Evolutionary conservation across 2,329 filamentous ascomycete species (phyloP), one percentile per base, ranked within the genome.

Genomic region (Trichoderma guizhouense): DNA sequence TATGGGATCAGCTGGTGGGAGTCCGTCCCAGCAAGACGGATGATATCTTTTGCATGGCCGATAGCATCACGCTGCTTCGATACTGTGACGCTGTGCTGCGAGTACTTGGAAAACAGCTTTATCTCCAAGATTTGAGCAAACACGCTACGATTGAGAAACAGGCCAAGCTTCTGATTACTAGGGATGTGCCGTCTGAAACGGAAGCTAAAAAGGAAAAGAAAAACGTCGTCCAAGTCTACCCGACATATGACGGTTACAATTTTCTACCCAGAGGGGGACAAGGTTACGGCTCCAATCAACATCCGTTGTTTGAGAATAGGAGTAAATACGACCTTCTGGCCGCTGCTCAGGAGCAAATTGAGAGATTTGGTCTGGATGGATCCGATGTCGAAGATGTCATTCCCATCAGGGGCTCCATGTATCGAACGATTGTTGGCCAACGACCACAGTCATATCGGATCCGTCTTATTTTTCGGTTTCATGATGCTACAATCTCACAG

Each of bases 21-120:
- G 71, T 74, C 9, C 74, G 74, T 3, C 81, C 80, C 0, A 61
- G 69, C 0, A 61, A 72, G 4, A 74, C 74, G 1, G 78, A 81
- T 5, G 76, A 71, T 14, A 66, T 82, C 28, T 72, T 75, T 30
- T 75, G 77, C 34, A 74, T 81, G 5, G 78, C 80, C 0, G 81
- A 83, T 69, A 83, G 81, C 73, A 82, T 83, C 71, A 79, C 78
- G 4, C 73, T 83, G 5, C 74, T 83, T 1, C 79, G 81, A 18
- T 83, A 81, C 53, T 83, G 81, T 53, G 81, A 82, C 47, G 69
- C 72, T 8, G 77, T 81, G 1, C 64, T 78, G 3, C 74, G 77
- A 3, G 36, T 43, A 0, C 77, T 74, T 4, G 79, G 79, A 0
- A 77, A 75, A 21, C 76, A 76, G 0, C 70, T 83, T 1, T 82